A percentile compares a stretch with the other conserved stretches of the same genome.
phyloP scores from a whole-genome alignment of 225 moss, liverwort and hornwort species.

The Sphagnum tenellum region DNA sequence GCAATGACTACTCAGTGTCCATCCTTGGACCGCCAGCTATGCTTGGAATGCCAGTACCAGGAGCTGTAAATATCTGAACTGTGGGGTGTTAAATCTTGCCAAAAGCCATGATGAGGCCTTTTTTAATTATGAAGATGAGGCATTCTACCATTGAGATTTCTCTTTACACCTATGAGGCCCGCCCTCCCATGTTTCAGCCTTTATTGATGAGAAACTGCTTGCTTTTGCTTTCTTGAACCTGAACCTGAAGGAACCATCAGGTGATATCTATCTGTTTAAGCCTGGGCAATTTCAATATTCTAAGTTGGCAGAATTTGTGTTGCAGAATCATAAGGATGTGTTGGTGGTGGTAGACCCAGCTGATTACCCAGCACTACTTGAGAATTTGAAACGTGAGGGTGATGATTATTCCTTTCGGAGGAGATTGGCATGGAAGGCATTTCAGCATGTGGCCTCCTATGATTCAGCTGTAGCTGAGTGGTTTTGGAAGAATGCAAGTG shows the following conservation, averaged over 20 bases:
- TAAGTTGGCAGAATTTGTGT: neutral
- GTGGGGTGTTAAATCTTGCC: no score
- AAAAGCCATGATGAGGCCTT: constrained; percentile 5
- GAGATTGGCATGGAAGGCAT: constrained; percentile 90
- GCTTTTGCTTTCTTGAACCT: no score
- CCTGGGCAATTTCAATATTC: no score
- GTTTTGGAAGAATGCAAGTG: constrained; percentile 58
- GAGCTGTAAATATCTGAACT: no score
- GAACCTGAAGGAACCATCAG: no score
- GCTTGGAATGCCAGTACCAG: no score
- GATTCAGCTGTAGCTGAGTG: constrained; percentile 93
- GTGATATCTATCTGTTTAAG: no score
- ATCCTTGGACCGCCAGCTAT: no score
- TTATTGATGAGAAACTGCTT: no score
- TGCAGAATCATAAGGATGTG: constrained; percentile 93
- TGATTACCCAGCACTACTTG: constrained; percentile 62
- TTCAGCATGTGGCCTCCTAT: constrained; percentile 85
- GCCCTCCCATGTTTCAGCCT: no score
- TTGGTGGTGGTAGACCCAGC: constrained; percentile 91
- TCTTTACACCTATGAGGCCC: no score
- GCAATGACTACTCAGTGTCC: no score
- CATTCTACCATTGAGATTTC: constrained; percentile 7
- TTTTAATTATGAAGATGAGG: constrained; percentile 11
- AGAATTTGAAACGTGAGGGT: constrained; percentile 59
- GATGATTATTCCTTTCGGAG: constrained; percentile 55